A percentile compares a stretch with the other conserved stretches of the same genome.
phyloP scores from a whole-genome alignment of 108 stramenopile genomes.

The Bacterosira constricta region DNA sequence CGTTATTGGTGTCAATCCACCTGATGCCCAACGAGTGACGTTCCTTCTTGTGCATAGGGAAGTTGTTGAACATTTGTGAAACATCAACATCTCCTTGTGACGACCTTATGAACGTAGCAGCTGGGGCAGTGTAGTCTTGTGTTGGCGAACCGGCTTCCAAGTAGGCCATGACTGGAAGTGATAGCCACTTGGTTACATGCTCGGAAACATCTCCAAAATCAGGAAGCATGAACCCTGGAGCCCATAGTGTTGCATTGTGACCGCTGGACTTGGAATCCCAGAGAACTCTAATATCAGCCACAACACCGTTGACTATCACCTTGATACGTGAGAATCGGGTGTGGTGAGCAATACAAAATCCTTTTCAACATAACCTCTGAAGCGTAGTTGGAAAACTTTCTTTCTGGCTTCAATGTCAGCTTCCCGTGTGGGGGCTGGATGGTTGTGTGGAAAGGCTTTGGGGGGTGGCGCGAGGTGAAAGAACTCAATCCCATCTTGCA shows the following conservation, averaged over 20 bases:
- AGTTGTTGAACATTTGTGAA: conserved; percentile 19
- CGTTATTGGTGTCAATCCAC: background rate
- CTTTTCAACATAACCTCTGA: conserved; percentile 4
- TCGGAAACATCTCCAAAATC: no score
- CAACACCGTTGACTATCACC: no score
- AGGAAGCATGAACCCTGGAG: no score
- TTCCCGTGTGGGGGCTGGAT: background rate
- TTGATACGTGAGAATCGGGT: conserved; percentile 30
- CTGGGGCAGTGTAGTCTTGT: conserved; percentile 5
- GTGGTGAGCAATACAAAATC: background rate
- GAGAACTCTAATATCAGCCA: no score
- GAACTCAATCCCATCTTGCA: conserved; percentile 16
- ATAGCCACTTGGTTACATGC: no score
- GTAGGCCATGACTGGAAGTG: no score
- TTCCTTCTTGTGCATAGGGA: background rate
- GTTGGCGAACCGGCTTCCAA: background rate
- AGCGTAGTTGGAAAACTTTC: conserved; percentile 5
- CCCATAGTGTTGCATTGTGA: no score
- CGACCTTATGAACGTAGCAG: background rate
- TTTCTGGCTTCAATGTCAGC: background rate
- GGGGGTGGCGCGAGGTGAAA: background rate
- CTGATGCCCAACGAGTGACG: conserved; percentile 1
- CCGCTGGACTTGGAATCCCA: no score
- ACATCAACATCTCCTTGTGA: conserved; percentile 20
- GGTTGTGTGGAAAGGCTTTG: background rate